Percentiles rank a stretch among this genome's conserved stretches.
Evolutionary conservation across 2,329 filamentous ascomycete genomes (phyloP).

Genomic region (Furcasterigmium furcatum): DNA sequence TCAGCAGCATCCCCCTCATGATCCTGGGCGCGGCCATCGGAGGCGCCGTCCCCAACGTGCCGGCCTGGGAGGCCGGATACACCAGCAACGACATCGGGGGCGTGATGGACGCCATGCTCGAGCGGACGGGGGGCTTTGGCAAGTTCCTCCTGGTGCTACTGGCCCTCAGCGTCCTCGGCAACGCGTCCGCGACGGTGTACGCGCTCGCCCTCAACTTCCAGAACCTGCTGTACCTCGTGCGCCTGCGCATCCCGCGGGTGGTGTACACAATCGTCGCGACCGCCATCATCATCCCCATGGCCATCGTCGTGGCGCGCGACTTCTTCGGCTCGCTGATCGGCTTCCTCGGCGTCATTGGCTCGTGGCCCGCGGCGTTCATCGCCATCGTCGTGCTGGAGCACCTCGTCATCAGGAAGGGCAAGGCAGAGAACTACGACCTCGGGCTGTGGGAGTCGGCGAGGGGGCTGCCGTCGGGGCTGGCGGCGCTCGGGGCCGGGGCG

Average conservation of each 20-base stretch:
- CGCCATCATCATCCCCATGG: constrained; percentile 35
- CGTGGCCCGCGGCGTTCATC: constrained; percentile 40
- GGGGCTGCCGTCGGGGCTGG: constrained; percentile 35
- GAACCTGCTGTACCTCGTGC: constrained; percentile 30
- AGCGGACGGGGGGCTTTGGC: constrained; percentile 25
- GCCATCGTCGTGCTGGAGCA: constrained; percentile 38
- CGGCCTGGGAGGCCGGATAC: constrained; percentile 23
- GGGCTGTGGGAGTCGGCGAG: constrained; percentile 40
- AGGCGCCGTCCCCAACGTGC: constrained; percentile 24
- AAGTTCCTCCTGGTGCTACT: constrained; percentile 33
- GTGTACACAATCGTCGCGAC: constrained; percentile 35
- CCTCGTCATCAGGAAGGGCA: constrained; percentile 34
- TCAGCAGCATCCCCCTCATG: constrained; percentile 27
- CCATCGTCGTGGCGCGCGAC: constrained; percentile 32
- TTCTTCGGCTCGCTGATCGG: constrained; percentile 40
- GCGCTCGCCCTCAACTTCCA: constrained; percentile 35
- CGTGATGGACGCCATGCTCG: constrained; percentile 26
- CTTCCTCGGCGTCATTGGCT: constrained; percentile 40
- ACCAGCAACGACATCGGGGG: constrained; percentile 23
- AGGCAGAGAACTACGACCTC: constrained; percentile 36
- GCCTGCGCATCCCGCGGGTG: constrained; percentile 35
- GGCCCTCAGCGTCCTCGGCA: constrained; percentile 32
- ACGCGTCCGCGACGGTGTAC: constrained; percentile 33
- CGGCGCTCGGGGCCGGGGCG: constrained; percentile 37
- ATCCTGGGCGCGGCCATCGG: constrained; percentile 36